These are phyloP conservation scores for Solanum ahanhuiri DNA, from an alignment of 257 asterid genomes.

Conservation along the genomic window DNA sequence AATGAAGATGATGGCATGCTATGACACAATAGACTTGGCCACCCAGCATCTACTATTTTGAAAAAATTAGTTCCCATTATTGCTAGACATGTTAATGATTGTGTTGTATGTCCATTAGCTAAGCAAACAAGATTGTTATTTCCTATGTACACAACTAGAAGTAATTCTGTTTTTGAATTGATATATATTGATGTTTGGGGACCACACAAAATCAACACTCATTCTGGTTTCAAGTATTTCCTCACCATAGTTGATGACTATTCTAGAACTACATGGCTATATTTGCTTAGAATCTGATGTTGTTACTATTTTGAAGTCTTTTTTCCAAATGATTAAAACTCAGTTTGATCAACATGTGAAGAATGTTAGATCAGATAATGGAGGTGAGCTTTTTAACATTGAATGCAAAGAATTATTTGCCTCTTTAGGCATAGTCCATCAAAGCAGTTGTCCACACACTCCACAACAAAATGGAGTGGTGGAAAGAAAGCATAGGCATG, in stretches of 20 bases:
- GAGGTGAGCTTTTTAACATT: not conserved
- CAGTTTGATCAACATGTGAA: not conserved
- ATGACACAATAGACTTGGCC: not conserved
- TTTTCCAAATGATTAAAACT: not conserved
- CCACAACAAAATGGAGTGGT: not conserved
- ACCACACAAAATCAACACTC: not conserved
- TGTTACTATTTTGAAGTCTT: not conserved
- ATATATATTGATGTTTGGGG: not conserved
- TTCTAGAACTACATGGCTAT: not conserved
- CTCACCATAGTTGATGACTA: not conserved
- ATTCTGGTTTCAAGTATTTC: not conserved
- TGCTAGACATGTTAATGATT: not conserved
- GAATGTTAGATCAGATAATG: not conserved
- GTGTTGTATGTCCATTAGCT: not conserved
- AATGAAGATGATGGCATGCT: not conserved
- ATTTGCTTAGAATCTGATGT: not conserved
- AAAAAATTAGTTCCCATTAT: too few relatives aligned
- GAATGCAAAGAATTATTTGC: not conserved
- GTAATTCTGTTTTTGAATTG: not conserved
- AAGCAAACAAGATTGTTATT: too few relatives aligned
- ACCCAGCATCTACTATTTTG: accelerated
- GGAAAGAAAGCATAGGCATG: not conserved
- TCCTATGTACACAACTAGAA: not conserved
- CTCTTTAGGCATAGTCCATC: not conserved
- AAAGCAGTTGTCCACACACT: not conserved